Percentiles rank a stretch among this genome's conserved stretches.
Conservation (phyloP, 179 eudicot species). For the Vitellaria paradoxa region DNA sequence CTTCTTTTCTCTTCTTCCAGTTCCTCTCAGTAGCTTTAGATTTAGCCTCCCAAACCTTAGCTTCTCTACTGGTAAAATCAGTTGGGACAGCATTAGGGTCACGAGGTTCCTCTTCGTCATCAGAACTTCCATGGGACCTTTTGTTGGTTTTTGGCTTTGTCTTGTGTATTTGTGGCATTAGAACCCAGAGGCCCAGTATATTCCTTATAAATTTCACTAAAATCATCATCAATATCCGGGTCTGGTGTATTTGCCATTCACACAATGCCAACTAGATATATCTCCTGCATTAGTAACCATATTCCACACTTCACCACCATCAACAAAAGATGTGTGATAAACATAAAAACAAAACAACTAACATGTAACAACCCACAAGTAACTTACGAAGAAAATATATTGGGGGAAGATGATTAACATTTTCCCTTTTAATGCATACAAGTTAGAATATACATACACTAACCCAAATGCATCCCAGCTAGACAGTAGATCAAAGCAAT, state of each 20-base stretch:
- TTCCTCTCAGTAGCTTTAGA: constrained; percentile 98
- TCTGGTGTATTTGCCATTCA: constrained; percentile 71
- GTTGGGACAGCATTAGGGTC: constrained; percentile 99
- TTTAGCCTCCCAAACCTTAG: constrained; percentile 99
- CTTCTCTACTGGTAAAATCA: constrained; percentile 97
- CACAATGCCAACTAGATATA: background rate
- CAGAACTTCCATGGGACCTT: constrained; percentile 65
- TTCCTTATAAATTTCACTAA: constrained; percentile 90
- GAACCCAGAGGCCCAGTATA: constrained; percentile 87
- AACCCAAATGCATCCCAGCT: too few relatives aligned
- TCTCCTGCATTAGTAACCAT: constrained; percentile 11
- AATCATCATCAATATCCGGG: constrained; percentile 80
- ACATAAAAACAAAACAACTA: background rate
- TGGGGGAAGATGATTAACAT: too few relatives aligned
- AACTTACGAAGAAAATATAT: background rate
- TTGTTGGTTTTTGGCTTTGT: constrained; percentile 45
- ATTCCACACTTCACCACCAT: constrained; percentile 5
- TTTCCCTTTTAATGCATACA: too few relatives aligned
- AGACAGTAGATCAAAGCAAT: too few relatives aligned
- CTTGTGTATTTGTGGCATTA: constrained; percentile 46
- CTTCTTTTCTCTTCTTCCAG: constrained; percentile 98
- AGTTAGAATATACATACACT: too few relatives aligned
- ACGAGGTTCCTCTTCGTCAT: constrained; percentile 75
- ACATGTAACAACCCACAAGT: background rate
- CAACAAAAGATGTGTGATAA: background rate